Evolutionary conservation across 2,329 filamentous ascomycete genomes (phyloP).

Genomic region (Talaromyces funiculosus): DNA sequence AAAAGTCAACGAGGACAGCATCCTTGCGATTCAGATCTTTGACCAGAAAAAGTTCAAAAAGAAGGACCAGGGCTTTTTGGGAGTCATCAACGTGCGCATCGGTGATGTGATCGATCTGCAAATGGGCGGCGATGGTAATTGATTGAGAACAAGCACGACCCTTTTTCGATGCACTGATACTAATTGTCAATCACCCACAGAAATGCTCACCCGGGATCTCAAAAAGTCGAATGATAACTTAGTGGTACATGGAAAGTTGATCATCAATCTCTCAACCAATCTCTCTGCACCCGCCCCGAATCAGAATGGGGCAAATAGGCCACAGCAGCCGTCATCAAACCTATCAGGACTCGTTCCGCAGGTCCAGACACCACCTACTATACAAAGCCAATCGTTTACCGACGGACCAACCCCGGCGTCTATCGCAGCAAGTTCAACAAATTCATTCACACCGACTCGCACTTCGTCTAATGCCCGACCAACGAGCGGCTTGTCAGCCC

Average conservation of each 20-base stretch:
- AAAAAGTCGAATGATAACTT: slow-evolving; percentile 98
- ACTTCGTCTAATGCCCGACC: slow-evolving; percentile 31
- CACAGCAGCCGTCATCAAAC: slow-evolving; percentile 30
- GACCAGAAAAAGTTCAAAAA: slow-evolving; percentile 99
- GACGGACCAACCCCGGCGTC: slow-evolving; percentile 17
- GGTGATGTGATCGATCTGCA: slow-evolving; percentile 90
- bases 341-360: slow-evolving; percentile 36
- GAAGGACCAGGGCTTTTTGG: slow-evolving; percentile 98
- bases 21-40: slow-evolving; percentile 95
- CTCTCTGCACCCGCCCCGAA: slow-evolving; percentile 62
- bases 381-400: slow-evolving; percentile 23
- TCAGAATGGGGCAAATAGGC: slow-evolving; percentile 35
- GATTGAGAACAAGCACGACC: neutral
- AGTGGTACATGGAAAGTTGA: slow-evolving; percentile 94
- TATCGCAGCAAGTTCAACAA: slow-evolving; percentile 17
- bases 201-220: slow-evolving; percentile 95
- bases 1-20: slow-evolving; percentile 87
- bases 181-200: slow-evolving; percentile 39
- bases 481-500: slow-evolving; percentile 34
- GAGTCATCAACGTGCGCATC: slow-evolving; percentile 94
- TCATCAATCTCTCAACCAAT: slow-evolving; percentile 93
- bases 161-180: slow-evolving; percentile 19
- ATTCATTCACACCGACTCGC: slow-evolving; percentile 29
- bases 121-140: slow-evolving; percentile 80
- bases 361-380: slow-evolving; percentile 23